A percentile compares a stretch with the other conserved stretches of the same genome.
Evolutionary conservation across 2,329 filamentous ascomycete genomes (phyloP).

Genomic region (Sphaerostilbella broomeana): DNA sequence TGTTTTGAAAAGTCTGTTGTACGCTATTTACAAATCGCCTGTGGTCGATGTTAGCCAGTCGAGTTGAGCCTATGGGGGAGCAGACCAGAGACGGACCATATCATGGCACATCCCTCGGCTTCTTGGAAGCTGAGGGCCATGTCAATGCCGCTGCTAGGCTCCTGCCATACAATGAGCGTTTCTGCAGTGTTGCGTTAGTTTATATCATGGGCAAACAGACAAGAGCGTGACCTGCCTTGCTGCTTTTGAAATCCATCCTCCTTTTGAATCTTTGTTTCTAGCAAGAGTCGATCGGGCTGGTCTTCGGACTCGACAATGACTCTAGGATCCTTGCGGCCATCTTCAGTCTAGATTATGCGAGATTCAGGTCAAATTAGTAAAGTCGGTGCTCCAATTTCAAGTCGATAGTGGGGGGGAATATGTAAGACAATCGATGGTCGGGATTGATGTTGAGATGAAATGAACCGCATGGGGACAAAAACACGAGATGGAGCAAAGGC

Average conservation of each 20-base stretch:
- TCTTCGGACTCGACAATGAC: conserved; percentile 94
- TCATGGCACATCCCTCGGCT: conserved; percentile 82
- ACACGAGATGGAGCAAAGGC: no score
- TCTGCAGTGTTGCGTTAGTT: conserved; percentile 47
- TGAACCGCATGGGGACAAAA: not conserved
- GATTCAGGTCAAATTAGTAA: no score
- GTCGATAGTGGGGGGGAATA: no score
- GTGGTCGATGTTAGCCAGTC: conserved; percentile 12
- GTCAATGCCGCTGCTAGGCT: conserved; percentile 73
- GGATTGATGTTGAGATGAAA: not conserved
- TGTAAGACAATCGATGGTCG: no score
- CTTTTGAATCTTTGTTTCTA: conserved; percentile 85
- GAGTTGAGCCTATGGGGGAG: no score
- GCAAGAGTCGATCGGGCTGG: conserved; percentile 70
- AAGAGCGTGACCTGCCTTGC: conserved; percentile 59
- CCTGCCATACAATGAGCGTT: conserved; percentile 97
- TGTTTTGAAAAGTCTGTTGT: conserved; percentile 64
- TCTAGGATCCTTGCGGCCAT: conserved; percentile 69
- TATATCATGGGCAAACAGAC: conserved; percentile 11
- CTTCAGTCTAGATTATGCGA: conserved; percentile 40
- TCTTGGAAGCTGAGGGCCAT: conserved; percentile 99
- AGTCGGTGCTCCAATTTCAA: no score
- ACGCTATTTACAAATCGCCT: conserved; percentile 90
- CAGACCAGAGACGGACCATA: conserved; percentile 59
- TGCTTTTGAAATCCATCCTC: conserved; percentile 98